Evolutionary conservation across 192 early-diverging fungal genomes (phyloP).

Genomic region (Mortierella antarctica): DNA sequence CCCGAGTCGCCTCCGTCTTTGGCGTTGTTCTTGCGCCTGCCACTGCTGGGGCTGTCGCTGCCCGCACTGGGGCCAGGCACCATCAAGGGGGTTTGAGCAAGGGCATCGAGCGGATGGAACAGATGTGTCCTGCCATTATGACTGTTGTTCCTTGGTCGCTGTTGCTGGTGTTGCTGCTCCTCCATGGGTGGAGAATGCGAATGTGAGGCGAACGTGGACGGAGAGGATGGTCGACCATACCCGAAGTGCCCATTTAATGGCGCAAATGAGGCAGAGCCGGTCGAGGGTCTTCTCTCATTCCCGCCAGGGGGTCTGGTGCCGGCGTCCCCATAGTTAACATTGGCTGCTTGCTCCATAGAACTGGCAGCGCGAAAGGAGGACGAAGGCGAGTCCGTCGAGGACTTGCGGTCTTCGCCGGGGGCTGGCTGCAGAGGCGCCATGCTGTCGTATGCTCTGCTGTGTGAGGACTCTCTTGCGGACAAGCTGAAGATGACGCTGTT

Average conservation of each 20-base stretch:
- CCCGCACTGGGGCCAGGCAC: neutral
- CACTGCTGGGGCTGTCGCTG: neutral
- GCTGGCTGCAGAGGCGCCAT: constrained; percentile 13
- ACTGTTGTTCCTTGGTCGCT: constrained; percentile 16
- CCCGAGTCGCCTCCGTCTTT: constrained; percentile 28
- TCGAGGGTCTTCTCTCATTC: constrained; percentile 31
- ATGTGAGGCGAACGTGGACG: constrained; percentile 1
- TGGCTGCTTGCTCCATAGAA: neutral
- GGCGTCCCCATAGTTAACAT: neutral
- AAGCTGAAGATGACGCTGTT: neutral
- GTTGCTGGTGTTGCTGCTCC: constrained; percentile 8
- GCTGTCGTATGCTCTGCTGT: neutral
- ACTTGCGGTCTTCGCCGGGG: constrained; percentile 12
- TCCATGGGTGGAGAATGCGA: neutral
- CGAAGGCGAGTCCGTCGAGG: neutral
- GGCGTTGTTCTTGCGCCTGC: constrained; percentile 11
- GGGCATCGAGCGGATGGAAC: constrained; percentile 23
- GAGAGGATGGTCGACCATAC: neutral
- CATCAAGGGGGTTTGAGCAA: constrained; percentile 15
- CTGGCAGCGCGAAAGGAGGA: too few relatives aligned
- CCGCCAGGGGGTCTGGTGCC: neutral
- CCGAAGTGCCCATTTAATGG: neutral
- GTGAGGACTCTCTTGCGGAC: neutral
- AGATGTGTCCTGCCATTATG: constrained; percentile 20
- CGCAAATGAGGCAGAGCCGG: constrained; percentile 17